Conservation (phyloP, 805 yeast species). For the Yarrowia sp. region DNA sequence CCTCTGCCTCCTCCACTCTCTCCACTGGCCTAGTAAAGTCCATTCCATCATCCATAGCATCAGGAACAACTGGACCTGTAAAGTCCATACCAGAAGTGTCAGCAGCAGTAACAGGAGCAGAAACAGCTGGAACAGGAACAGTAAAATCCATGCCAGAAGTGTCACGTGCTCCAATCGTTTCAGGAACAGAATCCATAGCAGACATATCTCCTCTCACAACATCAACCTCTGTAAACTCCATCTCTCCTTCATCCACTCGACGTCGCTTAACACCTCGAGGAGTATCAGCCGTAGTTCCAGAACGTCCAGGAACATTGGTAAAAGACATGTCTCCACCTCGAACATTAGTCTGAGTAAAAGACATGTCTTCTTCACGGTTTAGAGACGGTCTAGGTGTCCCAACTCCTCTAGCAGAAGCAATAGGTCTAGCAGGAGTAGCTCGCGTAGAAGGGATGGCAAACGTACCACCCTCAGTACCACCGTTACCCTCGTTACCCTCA, state of each 20-base stretch:
- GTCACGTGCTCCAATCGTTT: too few relatives aligned
- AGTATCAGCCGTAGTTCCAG: not conserved
- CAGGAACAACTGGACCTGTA: not conserved
- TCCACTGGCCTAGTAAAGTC: not conserved
- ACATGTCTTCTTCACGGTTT: not conserved
- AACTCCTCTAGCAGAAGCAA: not conserved
- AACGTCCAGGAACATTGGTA: not conserved
- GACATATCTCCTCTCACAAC: not conserved
- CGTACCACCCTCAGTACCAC: not conserved
- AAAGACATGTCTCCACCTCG: not conserved
- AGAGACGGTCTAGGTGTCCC: too few relatives aligned
- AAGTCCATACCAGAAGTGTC: not conserved
- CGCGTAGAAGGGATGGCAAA: not conserved
- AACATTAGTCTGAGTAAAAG: too few relatives aligned
- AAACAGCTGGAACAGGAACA: too few relatives aligned
- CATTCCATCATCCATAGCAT: not conserved
- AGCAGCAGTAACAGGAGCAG: not conserved
- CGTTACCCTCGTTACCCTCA: too few relatives aligned
- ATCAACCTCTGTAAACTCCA: not conserved
- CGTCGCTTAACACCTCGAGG: not conserved
- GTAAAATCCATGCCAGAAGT: not conserved
- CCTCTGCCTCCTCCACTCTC: too few relatives aligned
- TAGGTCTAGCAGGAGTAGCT: not conserved
- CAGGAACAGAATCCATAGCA: not conserved
- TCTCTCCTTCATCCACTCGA: not conserved